Base-by-base conservation (phyloP, 306 rosid species). In the Gastrolobium villosum region DNA sequence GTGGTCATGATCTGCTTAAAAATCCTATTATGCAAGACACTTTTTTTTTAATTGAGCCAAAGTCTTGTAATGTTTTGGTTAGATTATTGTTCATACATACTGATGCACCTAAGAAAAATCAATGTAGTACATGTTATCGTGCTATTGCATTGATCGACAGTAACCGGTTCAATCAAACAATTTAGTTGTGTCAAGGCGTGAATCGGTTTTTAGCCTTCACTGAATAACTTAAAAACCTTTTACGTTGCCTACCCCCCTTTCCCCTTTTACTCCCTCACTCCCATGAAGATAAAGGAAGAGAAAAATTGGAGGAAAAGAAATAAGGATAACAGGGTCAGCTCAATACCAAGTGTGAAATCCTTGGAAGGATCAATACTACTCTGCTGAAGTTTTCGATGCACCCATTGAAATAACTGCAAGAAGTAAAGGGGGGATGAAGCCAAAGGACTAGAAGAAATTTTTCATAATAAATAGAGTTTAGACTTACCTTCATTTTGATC, bases 391-490 rank as follows among this genome's bases (percentile, higher is more conserved):
- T 86, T 93, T 70, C 87, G 88, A 85, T 88, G 95, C 89, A 88
- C 86, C 99, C 98, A 95, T 36, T 88, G 94, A 61, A 93, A 74
- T 52, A 95, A 75, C 99, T 93, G 98, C 97, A 89, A 72, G 41
- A 82, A 87, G 72, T 53, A 72, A 75, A 78, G 66, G 67, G 70
- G 76, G 65, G 59, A 65, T 83, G 52, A 82, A 76, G 86, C 59
- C 26, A 41, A 78, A 81, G 69, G 72, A 68, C 44, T 52, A 79
- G 60, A 86, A 70, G 65, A 72, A 65, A 56, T n/a, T 34, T 66
- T 66, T 11, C 31, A 75, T 82, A 44, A 61, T 13, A 37, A 82
- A 61, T 50, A 54, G 68, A 80, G 79, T 77, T 48, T 77, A 71
- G 74, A 81, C 88, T 84, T 81, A 89, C 99, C 98, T 90, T 95